Conservation (phyloP, 768 basidiomycete genomes). For the Lentinula guzmanii region DNA sequence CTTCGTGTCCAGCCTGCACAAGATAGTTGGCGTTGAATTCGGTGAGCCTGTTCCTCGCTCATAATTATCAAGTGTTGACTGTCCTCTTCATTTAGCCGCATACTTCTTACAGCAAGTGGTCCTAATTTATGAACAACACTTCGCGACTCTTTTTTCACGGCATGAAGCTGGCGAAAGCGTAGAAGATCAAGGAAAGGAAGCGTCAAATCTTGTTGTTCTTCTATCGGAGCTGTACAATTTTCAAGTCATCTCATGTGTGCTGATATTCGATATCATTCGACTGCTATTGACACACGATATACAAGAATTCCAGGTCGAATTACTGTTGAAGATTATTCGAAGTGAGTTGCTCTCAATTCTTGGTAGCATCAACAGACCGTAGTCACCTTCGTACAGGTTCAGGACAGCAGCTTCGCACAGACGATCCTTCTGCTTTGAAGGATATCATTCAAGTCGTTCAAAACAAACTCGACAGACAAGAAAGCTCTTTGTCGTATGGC, state of each 20-base stretch:
- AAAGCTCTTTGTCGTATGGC: conserved; percentile 44
- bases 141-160: conserved; percentile 23
- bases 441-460: conserved; percentile 87
- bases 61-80: neutral
- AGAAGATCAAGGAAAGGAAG: conserved; percentile 70
- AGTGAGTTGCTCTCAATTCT: conserved; percentile 39
- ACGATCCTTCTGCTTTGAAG: conserved; percentile 88
- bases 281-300: conserved; percentile 59
- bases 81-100: conserved; percentile 46
- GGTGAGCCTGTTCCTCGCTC: conserved; percentile 41
- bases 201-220: conserved; percentile 81
- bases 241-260: conserved; percentile 80
- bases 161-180: conserved; percentile 14
- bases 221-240: conserved; percentile 95
- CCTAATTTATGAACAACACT: conserved; percentile 57
- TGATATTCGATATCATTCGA: conserved; percentile 90
- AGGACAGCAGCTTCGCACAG: conserved; percentile 85
- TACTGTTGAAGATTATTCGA: conserved; percentile 78
- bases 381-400: conserved; percentile 52
- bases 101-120: conserved; percentile 76
- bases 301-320: conserved; percentile 78
- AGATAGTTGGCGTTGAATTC: conserved; percentile 80
- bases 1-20: conserved; percentile 75
- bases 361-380: neutral
- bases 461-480: conserved; percentile 51